Percentiles rank a stretch among this genome's conserved stretches.
These are phyloP conservation scores for Bothriochloa decipiens DNA, from an alignment of 176 grass and related monocot genomes.

Conservation along the genomic window DNA sequence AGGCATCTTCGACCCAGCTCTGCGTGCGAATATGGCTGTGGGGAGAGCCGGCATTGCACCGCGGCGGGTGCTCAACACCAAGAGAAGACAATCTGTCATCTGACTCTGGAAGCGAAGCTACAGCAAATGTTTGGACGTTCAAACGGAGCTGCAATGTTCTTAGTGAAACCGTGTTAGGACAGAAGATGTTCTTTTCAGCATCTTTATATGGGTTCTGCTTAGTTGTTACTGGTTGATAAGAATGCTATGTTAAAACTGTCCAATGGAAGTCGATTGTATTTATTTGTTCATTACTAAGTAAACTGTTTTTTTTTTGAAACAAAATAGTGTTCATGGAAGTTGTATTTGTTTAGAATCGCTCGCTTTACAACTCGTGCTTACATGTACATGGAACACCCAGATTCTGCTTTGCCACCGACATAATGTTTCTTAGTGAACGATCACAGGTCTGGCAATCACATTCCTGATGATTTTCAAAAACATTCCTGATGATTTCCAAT, in stretches of 20 bases:
- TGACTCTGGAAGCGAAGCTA: slow-evolving; percentile 30
- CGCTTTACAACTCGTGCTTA: background rate
- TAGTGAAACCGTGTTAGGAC: slow-evolving; percentile 16
- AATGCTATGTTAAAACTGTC: background rate
- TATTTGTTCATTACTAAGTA: background rate
- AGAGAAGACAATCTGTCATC: slow-evolving; percentile 71
- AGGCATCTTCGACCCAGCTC: slow-evolving; percentile 40
- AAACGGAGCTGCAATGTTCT: slow-evolving; percentile 31
- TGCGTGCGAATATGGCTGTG: slow-evolving; percentile 41
- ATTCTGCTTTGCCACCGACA: background rate
- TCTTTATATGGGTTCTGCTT: background rate
- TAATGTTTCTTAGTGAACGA: background rate
- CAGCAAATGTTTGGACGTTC: slow-evolving; percentile 37
- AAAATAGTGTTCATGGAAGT: background rate
- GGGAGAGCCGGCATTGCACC: background rate
- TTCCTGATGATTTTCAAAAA: background rate
- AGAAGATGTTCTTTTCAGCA: slow-evolving; percentile 1
- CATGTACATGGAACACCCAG: background rate
- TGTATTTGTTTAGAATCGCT: background rate
- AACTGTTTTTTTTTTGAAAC: background rate
- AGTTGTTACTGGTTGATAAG: background rate
- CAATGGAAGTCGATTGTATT: background rate
- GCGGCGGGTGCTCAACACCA: slow-evolving; percentile 50
- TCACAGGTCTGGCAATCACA: background rate
- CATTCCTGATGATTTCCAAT: background rate